Percentiles rank a stretch among this genome's conserved stretches.
phyloP scores from a whole-genome alignment of 805 yeast genomes.

The Wickerhamiella australiensis region DNA sequence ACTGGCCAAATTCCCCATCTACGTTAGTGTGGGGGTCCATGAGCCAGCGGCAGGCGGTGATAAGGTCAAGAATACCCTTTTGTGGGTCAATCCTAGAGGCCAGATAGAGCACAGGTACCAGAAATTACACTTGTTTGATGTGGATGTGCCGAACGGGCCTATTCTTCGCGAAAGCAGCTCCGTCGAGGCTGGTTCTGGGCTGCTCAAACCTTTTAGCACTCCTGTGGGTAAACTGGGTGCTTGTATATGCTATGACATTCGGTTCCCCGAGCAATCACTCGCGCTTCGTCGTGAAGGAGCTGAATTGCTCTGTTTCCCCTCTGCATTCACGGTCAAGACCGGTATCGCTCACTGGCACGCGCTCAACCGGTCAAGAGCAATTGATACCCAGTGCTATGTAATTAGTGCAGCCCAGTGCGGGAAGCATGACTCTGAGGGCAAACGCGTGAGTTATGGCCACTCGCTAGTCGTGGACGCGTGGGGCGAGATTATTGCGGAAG shows the following conservation, averaged over 20 bases:
- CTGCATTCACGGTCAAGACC: conserved; percentile 85
- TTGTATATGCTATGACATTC: conserved; percentile 66
- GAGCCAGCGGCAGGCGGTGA: conserved; percentile 45
- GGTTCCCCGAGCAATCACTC: conserved; percentile 74
- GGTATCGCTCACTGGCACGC: conserved; percentile 86
- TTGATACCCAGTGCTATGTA: conserved; percentile 78
- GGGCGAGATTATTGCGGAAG: conserved; percentile 70
- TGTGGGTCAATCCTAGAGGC: conserved; percentile 62
- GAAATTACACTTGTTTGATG: conserved; percentile 83
- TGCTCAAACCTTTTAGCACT: conserved; percentile 44
- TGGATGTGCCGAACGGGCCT: conserved; percentile 69
- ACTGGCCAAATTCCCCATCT: conserved; percentile 32
- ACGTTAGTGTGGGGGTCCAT: conserved; percentile 80
- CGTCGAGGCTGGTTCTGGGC: conserved; percentile 61
- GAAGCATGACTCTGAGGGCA: conserved; percentile 47
- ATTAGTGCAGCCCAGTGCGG: conserved; percentile 87
- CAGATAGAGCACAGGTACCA: conserved; percentile 58
- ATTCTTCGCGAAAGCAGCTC: conserved; percentile 62
- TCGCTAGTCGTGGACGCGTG: conserved; percentile 82
- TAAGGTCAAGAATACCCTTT: conserved; percentile 55
- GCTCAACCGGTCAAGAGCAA: conserved; percentile 71
- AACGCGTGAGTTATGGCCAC: conserved; percentile 79
- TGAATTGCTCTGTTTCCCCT: conserved; percentile 65
- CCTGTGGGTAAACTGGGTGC: conserved; percentile 35
- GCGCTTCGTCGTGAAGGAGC: conserved; percentile 59